A percentile compares a stretch with the other conserved stretches of the same genome.
phyloP scores from a whole-genome alignment of 345 rosid species.

The Boechera retrofracta region DNA sequence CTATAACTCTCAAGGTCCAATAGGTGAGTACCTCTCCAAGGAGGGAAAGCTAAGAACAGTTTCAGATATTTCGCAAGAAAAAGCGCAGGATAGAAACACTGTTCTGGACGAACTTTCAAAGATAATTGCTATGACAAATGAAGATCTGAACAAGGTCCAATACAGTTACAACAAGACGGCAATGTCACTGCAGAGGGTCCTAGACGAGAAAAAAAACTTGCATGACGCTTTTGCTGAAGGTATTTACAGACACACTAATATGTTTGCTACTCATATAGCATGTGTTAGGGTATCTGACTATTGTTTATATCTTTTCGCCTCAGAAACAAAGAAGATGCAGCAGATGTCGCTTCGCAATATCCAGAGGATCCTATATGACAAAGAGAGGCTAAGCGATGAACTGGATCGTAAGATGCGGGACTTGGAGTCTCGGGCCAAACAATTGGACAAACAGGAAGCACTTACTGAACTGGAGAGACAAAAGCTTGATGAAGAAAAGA shows the following conservation, averaged over 20 bases:
- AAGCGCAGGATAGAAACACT: constrained; percentile 44
- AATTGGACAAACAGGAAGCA: constrained; percentile 78
- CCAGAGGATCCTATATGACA: constrained; percentile 66
- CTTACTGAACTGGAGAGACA: constrained; percentile 81
- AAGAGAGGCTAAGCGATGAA: constrained; percentile 66
- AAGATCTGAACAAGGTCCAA: constrained; percentile 57
- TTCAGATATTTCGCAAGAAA: constrained; percentile 57
- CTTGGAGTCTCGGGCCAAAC: constrained; percentile 62
- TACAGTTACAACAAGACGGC: constrained; percentile 63
- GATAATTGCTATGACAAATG: constrained; percentile 65
- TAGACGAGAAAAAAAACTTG: constrained; percentile 72
- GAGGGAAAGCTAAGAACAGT: constrained; percentile 67
- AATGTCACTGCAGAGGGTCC: constrained; percentile 66
- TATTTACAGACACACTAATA: constrained; percentile 32
- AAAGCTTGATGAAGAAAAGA: constrained; percentile 87
- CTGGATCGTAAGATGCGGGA: constrained; percentile 65
- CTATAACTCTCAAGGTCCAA: constrained; percentile 56
- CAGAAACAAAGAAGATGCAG: constrained; percentile 90
- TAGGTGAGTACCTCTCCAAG: constrained; percentile 69
- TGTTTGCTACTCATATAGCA: constrained; percentile 8
- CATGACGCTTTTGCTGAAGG: constrained; percentile 73
- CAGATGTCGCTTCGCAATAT: constrained; percentile 64
- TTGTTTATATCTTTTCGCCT: constrained; percentile 18
- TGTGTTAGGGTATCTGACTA: constrained; percentile 14
- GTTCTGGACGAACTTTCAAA: constrained; percentile 61